Conservation (phyloP, 805 yeast species). For the Teunomyces barrocoloradensis region DNA sequence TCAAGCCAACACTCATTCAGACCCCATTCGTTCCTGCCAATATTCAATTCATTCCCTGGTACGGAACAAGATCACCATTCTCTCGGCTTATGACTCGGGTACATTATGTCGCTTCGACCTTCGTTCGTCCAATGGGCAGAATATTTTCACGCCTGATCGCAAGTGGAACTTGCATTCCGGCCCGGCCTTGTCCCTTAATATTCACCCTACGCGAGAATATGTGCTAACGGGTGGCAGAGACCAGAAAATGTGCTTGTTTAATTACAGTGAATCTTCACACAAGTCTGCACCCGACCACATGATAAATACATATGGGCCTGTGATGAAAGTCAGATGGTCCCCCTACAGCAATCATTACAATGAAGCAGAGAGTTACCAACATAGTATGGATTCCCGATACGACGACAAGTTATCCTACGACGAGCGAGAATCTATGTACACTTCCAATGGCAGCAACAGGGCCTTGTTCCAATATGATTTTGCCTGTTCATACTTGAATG, state of each 20-base stretch:
- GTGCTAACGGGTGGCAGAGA: conserved; percentile 93
- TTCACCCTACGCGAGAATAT: conserved; percentile 82
- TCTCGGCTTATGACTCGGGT: conserved; percentile 87
- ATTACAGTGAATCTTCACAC: conserved; percentile 28
- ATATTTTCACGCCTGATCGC: conserved; percentile 56
- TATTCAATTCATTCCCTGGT: conserved; percentile 49
- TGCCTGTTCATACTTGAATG: conserved; percentile 71
- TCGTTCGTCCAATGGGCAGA: conserved; percentile 34
- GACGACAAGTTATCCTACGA: conserved; percentile 21
- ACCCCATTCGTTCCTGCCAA: conserved; percentile 61
- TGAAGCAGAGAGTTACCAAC: conserved; percentile 4
- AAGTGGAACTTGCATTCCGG: conserved; percentile 87
- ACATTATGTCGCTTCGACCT: conserved; percentile 83
- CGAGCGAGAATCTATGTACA: conserved; percentile 15
- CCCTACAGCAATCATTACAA: conserved; percentile 22
- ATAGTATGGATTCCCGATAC: conserved; percentile 9
- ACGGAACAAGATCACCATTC: conserved; percentile 45
- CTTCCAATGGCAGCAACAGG: conserved; percentile 17
- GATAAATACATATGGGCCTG: conserved; percentile 73
- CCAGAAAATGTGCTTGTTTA: conserved; percentile 77
- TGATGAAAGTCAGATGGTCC: conserved; percentile 71
- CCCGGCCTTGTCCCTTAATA: conserved; percentile 82
- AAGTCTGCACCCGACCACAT: conserved; percentile 59
- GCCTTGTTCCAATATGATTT: conserved; percentile 58
- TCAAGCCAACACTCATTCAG: conserved; percentile 55